These are phyloP conservation scores for Eutrema salsugineum DNA, from an alignment of 441 rosid species.

Conservation along the genomic window DNA sequence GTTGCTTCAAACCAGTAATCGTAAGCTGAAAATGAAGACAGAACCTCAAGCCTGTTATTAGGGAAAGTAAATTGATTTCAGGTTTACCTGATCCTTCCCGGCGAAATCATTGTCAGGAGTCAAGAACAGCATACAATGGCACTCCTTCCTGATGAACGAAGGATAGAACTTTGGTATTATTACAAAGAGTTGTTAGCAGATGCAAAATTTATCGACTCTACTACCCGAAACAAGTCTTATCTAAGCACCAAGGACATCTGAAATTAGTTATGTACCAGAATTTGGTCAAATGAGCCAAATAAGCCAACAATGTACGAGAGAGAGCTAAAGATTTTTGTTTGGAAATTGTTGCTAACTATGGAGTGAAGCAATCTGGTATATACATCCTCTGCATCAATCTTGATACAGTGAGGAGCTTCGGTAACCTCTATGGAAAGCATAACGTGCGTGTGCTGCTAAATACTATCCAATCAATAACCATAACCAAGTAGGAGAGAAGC, in stretches of 20 bases:
- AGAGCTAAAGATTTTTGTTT: neutral
- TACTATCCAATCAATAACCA: neutral
- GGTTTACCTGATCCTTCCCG: slow-evolving; percentile 75
- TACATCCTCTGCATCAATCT: neutral
- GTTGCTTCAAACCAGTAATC: neutral
- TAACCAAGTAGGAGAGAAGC: neutral
- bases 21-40: neutral
- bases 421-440: neutral
- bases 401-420: neutral
- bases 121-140: slow-evolving; percentile 97
- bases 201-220: neutral
- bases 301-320: neutral
- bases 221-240: neutral
- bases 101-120: slow-evolving; percentile 96
- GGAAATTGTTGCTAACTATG: neutral
- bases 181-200: neutral
- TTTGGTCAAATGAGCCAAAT: neutral
- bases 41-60: neutral
- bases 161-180: neutral
- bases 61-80: neutral
- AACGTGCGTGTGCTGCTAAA: neutral
- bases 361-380: neutral
- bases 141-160: slow-evolving; percentile 78
- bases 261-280: neutral
- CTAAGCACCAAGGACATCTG: neutral